Conservation (phyloP, 2,329 filamentous ascomycete genomes). For the Bisporella sp. region DNA sequence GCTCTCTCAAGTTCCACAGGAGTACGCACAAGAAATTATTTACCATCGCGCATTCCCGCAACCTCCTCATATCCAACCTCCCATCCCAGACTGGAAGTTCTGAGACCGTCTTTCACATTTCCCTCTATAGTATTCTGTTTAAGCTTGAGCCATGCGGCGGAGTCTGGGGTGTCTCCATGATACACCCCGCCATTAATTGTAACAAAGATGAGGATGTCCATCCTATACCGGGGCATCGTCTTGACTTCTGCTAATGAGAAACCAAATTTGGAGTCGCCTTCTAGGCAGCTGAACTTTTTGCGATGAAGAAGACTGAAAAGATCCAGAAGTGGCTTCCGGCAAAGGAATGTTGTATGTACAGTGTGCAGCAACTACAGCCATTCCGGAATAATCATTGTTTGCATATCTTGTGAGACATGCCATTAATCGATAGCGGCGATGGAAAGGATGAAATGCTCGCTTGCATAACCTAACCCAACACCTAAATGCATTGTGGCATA, state of each 20-base stretch:
- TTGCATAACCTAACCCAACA: slow-evolving; percentile 48
- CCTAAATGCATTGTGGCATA: slow-evolving; percentile 48
- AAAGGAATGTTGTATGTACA: slow-evolving; percentile 43
- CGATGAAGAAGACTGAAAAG: not conserved
- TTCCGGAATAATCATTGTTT: no score
- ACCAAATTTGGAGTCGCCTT: slow-evolving; percentile 49
- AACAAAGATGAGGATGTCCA: slow-evolving; percentile 48
- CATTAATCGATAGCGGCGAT: no score
- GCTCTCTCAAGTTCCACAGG: slow-evolving; percentile 43
- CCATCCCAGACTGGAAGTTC: slow-evolving; percentile 44
- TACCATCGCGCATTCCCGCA: slow-evolving; percentile 46
- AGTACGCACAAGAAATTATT: slow-evolving; percentile 43
- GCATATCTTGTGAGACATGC: no score
- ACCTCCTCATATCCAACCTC: slow-evolving; percentile 49
- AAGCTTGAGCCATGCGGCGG: slow-evolving; percentile 36
- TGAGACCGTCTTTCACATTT: slow-evolving; percentile 29
- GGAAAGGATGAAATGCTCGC: no score
- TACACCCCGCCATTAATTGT: slow-evolving; percentile 48
- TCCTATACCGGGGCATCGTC: slow-evolving; percentile 46
- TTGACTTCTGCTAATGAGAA: slow-evolving; percentile 49
- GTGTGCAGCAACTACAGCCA: slow-evolving; percentile 38
- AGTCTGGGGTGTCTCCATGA: slow-evolving; percentile 34
- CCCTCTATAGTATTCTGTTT: slow-evolving; percentile 31
- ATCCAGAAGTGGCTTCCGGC: slow-evolving; percentile 27
- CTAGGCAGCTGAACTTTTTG: slow-evolving; percentile 50